Evolutionary conservation across 2,329 filamentous ascomycete genomes (phyloP).

Genomic region (Colletotrichum incanum): DNA sequence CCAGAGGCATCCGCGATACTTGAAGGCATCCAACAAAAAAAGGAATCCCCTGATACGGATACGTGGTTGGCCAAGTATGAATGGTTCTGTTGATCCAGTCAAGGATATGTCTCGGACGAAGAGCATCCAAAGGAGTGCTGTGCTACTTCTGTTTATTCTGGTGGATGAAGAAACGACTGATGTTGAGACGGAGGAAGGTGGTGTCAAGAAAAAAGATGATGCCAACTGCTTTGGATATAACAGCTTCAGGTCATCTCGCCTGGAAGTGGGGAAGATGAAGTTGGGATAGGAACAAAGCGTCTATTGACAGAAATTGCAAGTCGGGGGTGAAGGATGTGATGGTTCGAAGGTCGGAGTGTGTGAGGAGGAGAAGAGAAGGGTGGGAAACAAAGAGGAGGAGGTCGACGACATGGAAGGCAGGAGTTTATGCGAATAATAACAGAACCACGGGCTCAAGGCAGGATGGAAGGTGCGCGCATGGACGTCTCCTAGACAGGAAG

Average conservation of each 20-base stretch:
- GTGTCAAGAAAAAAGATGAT: constrained; percentile 10
- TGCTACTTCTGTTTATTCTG: neutral
- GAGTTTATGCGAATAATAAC: neutral
- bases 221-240: neutral
- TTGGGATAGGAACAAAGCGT: constrained; percentile 3
- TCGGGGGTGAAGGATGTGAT: neutral
- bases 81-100: constrained; percentile 28
- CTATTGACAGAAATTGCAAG: constrained; percentile 9
- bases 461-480: constrained; percentile 1
- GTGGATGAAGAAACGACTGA: constrained; percentile 20
- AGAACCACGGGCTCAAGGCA: neutral
- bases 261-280: constrained; percentile 20
- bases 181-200: constrained; percentile 21
- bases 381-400: neutral
- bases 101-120: constrained; percentile 14
- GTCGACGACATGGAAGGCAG: neutral
- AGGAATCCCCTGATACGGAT: constrained; percentile 31
- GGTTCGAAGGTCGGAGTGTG: neutral
- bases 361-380: neutral
- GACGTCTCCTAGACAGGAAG: neutral
- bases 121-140: constrained; percentile 22
- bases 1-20: constrained; percentile 29
- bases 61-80: constrained; percentile 35
- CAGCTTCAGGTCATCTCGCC: constrained; percentile 10
- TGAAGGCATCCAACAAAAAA: constrained; percentile 23